phyloP scores from a whole-genome alignment of 2,329 filamentous ascomycete genomes.

The Ilyonectria destructans region DNA sequence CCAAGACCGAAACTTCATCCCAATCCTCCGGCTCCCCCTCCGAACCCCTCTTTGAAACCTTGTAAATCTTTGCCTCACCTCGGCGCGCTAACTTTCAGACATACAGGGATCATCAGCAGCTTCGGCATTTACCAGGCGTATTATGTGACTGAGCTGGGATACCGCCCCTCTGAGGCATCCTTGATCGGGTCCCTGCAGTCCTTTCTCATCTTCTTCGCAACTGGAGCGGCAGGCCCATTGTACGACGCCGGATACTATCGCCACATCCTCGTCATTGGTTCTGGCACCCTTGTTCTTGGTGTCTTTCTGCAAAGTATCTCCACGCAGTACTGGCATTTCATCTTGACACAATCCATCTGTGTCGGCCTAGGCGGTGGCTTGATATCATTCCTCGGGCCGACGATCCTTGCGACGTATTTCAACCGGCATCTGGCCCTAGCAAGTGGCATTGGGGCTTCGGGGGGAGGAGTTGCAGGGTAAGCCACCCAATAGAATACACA shows the following conservation, averaged over 20 bases:
- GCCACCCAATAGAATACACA: background rate
- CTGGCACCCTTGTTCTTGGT: background rate
- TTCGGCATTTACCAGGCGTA: background rate
- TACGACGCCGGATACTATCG: background rate
- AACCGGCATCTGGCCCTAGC: background rate
- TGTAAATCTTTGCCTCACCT: too few relatives aligned
- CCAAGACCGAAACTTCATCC: too few relatives aligned
- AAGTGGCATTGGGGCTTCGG: background rate
- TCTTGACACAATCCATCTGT: background rate
- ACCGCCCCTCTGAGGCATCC: background rate
- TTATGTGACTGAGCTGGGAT: background rate
- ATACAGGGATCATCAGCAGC: background rate
- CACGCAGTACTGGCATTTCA: background rate
- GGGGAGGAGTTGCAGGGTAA: background rate
- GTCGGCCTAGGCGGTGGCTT: background rate
- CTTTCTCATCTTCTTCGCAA: background rate
- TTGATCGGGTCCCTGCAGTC: background rate
- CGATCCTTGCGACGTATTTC: background rate
- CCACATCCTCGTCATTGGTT: background rate
- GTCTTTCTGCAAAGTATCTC: background rate
- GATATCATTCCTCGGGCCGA: background rate
- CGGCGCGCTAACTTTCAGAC: background rate
- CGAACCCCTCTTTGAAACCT: too few relatives aligned
- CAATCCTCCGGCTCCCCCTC: too few relatives aligned
- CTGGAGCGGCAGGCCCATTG: background rate